Percentiles rank a stretch among this genome's conserved stretches.
Evolutionary conservation across 1,139 yeast species (phyloP).

Genomic region (Torulaspora globosa): DNA sequence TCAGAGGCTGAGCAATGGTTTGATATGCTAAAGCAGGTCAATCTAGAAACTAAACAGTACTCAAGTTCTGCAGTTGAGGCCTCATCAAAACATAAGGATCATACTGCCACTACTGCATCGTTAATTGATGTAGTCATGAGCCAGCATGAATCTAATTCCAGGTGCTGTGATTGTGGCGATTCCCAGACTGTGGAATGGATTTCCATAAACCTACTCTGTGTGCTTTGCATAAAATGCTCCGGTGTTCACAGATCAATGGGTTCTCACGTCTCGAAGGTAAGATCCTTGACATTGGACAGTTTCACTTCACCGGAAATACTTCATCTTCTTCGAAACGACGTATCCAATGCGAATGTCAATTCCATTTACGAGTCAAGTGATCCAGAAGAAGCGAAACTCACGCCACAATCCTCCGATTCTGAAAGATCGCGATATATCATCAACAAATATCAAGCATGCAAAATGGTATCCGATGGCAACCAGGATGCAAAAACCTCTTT

Average conservation of each 20-base stretch:
- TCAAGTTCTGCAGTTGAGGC: slow-evolving; percentile 17
- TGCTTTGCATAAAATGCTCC: slow-evolving; percentile 80
- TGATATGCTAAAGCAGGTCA: slow-evolving; percentile 39
- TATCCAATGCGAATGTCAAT: slow-evolving; percentile 65
- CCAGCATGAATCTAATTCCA: slow-evolving; percentile 52
- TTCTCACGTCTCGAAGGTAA: slow-evolving; percentile 64
- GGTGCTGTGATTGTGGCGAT: slow-evolving; percentile 78
- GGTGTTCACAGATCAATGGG: slow-evolving; percentile 74
- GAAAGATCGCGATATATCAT: slow-evolving; percentile 46
- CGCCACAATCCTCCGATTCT: slow-evolving; percentile 31
- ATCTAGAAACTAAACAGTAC: slow-evolving; percentile 16
- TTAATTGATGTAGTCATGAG: slow-evolving; percentile 44
- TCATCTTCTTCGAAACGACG: slow-evolving; percentile 39
- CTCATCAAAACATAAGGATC: slow-evolving; percentile 12
- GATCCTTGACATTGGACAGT: slow-evolving; percentile 73
- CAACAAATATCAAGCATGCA: slow-evolving; percentile 47
- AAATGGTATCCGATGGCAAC: slow-evolving; percentile 35
- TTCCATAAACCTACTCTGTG: slow-evolving; percentile 66
- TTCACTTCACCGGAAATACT: slow-evolving; percentile 58
- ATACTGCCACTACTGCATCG: neutral
- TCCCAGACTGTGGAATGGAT: slow-evolving; percentile 77
- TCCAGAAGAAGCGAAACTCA: slow-evolving; percentile 40
- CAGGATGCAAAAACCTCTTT: slow-evolving; percentile 27
- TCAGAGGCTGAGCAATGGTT: slow-evolving; percentile 72
- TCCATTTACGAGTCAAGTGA: slow-evolving; percentile 51